Conservation (phyloP, 2,329 filamentous ascomycete species). For the Fusarium marasasianum region DNA sequence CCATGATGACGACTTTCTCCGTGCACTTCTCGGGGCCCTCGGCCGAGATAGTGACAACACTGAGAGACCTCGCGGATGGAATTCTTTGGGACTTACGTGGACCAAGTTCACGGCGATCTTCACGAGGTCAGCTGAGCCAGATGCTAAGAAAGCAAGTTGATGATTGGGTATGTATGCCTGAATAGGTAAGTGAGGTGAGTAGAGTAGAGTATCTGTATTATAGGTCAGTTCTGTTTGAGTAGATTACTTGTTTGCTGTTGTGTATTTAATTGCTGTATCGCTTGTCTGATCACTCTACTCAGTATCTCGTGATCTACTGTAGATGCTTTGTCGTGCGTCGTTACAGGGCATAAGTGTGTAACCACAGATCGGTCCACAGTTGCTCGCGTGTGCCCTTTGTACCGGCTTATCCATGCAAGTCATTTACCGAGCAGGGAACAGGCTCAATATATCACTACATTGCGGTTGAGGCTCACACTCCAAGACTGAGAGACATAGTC, state of each 20-base stretch:
- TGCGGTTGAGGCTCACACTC: background rate
- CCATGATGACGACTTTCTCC: background rate
- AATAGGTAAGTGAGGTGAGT: background rate
- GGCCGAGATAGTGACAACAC: background rate
- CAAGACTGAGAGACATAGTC: background rate
- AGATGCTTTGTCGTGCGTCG: background rate
- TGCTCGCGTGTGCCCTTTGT: background rate
- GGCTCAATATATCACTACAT: background rate
- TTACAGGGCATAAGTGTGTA: slow-evolving; percentile 2
- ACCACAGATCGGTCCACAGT: background rate
- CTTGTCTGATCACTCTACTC: background rate
- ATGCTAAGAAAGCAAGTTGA: background rate
- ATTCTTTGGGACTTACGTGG: background rate
- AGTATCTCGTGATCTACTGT: slow-evolving; percentile 17
- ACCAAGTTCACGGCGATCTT: background rate
- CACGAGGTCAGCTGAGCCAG: background rate
- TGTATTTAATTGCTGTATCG: too few relatives aligned
- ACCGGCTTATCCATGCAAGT: background rate
- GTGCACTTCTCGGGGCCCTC: slow-evolving; percentile 4
- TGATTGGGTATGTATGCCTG: background rate
- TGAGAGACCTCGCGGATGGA: background rate
- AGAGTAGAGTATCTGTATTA: background rate
- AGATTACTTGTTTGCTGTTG: background rate
- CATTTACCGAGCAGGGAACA: background rate
- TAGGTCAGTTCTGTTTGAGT: background rate